Base-by-base conservation (phyloP, 768 basidiomycete species). In the Amylocystis lapponica region DNA sequence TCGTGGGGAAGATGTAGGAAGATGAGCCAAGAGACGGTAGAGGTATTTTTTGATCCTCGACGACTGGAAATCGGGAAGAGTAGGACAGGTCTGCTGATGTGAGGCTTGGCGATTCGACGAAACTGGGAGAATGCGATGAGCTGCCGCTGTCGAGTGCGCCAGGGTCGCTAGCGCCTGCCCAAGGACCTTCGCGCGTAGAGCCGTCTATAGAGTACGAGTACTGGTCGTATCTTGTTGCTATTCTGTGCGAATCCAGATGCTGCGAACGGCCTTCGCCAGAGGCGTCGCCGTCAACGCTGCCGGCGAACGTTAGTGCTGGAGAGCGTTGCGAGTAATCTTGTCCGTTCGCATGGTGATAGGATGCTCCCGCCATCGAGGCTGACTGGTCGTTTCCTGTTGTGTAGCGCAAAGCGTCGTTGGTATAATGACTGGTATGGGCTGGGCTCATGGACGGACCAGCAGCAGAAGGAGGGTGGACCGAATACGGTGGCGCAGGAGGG, bases 1-100 rank as follows among this genome's bases (percentile, higher is more conserved):
- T 86, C 46, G 67, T 69, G 12, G 79, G 68, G 59, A 79, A 82
- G 41, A 77, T 67, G 56, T 84, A 82, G 12, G 78, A 71, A 10
- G 75, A 66, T 21, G 55, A 51, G 19, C 80, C 75, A 47, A 83
- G 59, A 49, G 64, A 68, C 49, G 67, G 72, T 44, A 80, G 49
- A 31, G 70, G 54, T 20, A 72, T 53, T 56, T 83, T 83, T 53
- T 78, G 74, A 41, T 83, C 82, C 31, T 82, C 81, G 20, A 59
- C 60, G 41, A 49, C 50, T 19, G 66, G 60, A 48, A 67, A 70
- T 39, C 76, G 70, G 43, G 64, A 54, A 20, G 69, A 57, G 56
- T 75, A 78, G 26, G 61, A 45, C 55, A 79, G 67, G 43, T 78
- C 74, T 12, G 69, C 54, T 13, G 75, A 61, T 14, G 72, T 68